Conservation (phyloP, 805 yeast genomes). For the Metschnikowia sp. region DNA sequence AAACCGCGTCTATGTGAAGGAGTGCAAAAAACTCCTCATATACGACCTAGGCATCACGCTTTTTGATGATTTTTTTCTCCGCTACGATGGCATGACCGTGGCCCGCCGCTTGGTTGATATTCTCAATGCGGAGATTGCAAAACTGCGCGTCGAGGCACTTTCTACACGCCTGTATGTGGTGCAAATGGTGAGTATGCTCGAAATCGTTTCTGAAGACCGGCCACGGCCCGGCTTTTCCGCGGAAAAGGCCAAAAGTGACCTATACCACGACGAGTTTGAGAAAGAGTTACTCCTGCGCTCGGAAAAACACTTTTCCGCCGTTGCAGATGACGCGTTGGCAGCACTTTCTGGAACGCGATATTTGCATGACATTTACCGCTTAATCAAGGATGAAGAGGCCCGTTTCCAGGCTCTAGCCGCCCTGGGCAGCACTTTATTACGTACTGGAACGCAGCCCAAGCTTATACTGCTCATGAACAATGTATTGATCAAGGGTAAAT, state of each 20-base stretch:
- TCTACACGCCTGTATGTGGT: conserved; percentile 59
- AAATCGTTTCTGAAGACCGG: conserved; percentile 47
- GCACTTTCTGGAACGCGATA: conserved; percentile 50
- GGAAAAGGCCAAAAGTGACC: conserved; percentile 36
- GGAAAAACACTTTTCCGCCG: conserved; percentile 48
- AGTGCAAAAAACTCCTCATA: conserved; percentile 56
- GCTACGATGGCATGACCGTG: conserved; percentile 45
- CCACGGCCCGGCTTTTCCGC: conserved; percentile 17
- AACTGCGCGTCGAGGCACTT: conserved; percentile 50
- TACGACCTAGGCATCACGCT: conserved; percentile 71
- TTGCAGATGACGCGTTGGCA: conserved; percentile 44
- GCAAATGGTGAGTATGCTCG: conserved; percentile 67
- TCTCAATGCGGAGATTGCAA: conserved; percentile 53
- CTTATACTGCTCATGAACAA: conserved; percentile 55
- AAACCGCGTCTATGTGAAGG: conserved; percentile 80
- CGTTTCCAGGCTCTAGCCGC: conserved; percentile 51
- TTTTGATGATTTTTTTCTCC: conserved; percentile 61
- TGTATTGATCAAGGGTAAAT: conserved; percentile 52
- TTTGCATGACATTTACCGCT: conserved; percentile 46
- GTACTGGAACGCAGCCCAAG: conserved; percentile 48
- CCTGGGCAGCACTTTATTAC: conserved; percentile 4
- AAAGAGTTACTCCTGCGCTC: conserved; percentile 57
- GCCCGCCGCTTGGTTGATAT: conserved; percentile 49
- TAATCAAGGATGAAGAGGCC: conserved; percentile 61
- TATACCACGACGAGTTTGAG: conserved; percentile 63